Evolutionary conservation across 768 basidiomycete species (phyloP), one percentile per base, ranked within the genome.

Genomic region (Pleurotus salmoneostramineus): DNA sequence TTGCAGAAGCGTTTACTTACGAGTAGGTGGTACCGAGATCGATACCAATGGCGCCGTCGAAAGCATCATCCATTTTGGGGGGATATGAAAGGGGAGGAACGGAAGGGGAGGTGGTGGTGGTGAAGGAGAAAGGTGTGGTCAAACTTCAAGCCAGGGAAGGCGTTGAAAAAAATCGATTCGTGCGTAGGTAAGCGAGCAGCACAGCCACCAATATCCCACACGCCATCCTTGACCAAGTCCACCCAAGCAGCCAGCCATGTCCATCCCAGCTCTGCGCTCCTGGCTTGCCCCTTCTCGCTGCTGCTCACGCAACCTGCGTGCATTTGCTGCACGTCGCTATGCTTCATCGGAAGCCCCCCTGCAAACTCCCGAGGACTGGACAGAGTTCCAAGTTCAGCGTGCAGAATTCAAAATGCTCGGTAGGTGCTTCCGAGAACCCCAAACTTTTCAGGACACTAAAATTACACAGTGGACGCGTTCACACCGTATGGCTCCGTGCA

Each of bases 21-120:
- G 91, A 93, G 82, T 93, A 93, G 54, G 95, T 97, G 61, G 95
- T 96, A 66, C 90, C 90, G 64, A 93, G 81, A 82, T 93, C 91
- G 69, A 93, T 93, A 74, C 91, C 91, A 70, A 93, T 83, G 63
- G 91, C 91, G 72, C 95, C 95, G 70, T 96, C 93, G 77, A 90
- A 98, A 70, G 88, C 73, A 79, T 95, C 93, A 73, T 94, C 93
- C 86, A 91, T 89, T 81, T 83, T 78, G 87, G 77, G 76, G 72
- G 43, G 40, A 42, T 67, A 64, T 67, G 63, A 65, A 62, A 61
- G 58, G 63, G 58, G 66, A 64, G 62, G 67, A 63, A 62, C 64
- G 69, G 64, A 69, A 61, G 65, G 63, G 66, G 65, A 64, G 67
- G 68, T 69, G 68, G 67, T 72, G 73, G 76, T 71, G 64, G 65